Evolutionary conservation across 2,329 filamentous ascomycete species (phyloP).

Genomic region (Fragosphaeria purpurea): DNA sequence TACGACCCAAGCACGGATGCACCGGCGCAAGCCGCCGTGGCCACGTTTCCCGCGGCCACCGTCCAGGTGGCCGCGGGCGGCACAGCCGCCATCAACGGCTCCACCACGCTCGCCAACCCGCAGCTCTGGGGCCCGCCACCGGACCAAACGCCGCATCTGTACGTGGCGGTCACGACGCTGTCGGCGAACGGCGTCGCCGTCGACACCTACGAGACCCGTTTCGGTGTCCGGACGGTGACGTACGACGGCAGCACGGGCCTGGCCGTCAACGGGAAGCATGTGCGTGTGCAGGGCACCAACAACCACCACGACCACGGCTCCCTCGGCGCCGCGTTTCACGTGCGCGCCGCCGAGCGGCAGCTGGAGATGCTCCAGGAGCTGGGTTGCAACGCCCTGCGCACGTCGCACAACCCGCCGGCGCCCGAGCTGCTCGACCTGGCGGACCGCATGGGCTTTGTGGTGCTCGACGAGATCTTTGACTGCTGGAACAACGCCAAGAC

Average conservation of each 20-base stretch:
- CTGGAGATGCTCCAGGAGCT: constrained; percentile 39
- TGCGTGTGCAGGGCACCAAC: constrained; percentile 36
- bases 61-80: constrained; percentile 21
- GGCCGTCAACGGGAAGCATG: constrained; percentile 33
- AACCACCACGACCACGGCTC: constrained; percentile 43
- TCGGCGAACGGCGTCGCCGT: constrained; percentile 11
- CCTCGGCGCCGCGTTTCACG: constrained; percentile 40
- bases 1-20: constrained; percentile 24
- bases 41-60: constrained; percentile 22
- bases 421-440: constrained; percentile 39
- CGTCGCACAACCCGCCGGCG: constrained; percentile 43
- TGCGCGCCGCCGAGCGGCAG: constrained; percentile 36
- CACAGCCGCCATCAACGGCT: constrained; percentile 24
- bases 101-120: constrained; percentile 27
- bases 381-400: constrained; percentile 40
- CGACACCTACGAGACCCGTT: constrained; percentile 35
- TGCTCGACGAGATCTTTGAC: constrained; percentile 46
- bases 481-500: constrained; percentile 37
- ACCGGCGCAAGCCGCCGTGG: constrained; percentile 20
- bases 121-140: constrained; percentile 38
- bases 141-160: constrained; percentile 34
- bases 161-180: constrained; percentile 35
- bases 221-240: constrained; percentile 36
- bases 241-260: constrained; percentile 32
- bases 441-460: constrained; percentile 38